A percentile compares a stretch with the other conserved stretches of the same genome.
Evolutionary conservation across 78 protist genomes (phyloP).

Genomic region (Dictyostelium firmibasis): DNA sequence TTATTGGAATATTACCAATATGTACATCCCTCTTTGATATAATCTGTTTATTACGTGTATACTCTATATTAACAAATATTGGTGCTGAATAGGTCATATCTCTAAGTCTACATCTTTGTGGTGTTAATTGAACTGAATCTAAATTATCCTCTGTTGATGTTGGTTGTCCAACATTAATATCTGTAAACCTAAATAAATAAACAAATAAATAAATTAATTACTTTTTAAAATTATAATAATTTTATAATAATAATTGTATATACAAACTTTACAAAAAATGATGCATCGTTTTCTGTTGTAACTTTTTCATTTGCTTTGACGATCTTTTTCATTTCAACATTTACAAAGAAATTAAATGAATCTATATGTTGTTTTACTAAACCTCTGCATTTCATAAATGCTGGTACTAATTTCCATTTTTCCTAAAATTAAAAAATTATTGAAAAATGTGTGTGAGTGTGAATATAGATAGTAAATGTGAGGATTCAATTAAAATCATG

Average conservation of each 20-base stretch:
- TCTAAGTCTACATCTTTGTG: slow-evolving; percentile 98
- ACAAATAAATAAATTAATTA: no score
- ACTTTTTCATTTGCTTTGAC: slow-evolving; percentile 89
- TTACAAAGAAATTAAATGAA: slow-evolving; percentile 95
- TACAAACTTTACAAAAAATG: slow-evolving; percentile 83
- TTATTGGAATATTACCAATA: slow-evolving; percentile 98
- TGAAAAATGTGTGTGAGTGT: background rate
- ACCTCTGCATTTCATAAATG: slow-evolving; percentile 95
- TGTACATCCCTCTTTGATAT: slow-evolving; percentile 46
- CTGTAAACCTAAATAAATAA: slow-evolving; percentile 50
- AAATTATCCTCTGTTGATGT: slow-evolving; percentile 77
- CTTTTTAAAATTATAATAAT: background rate
- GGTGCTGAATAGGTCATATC: slow-evolving; percentile 99
- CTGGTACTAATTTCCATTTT: slow-evolving; percentile 97
- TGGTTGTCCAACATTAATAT: slow-evolving; percentile 91
- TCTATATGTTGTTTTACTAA: slow-evolving; percentile 98
- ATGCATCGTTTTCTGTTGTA: slow-evolving; percentile 90
- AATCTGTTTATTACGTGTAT: slow-evolving; percentile 81
- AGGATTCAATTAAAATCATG: background rate
- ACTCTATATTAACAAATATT: slow-evolving; percentile 94
- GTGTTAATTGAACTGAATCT: slow-evolving; percentile 70
- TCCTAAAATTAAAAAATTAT: slow-evolving; percentile 79
- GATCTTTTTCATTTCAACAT: slow-evolving; percentile 86
- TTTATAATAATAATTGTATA: background rate
- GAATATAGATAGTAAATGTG: background rate